These are phyloP conservation scores for Sclerotiophoma versabilis DNA, from an alignment of 2,329 filamentous ascomycete genomes.

Conservation along the genomic window DNA sequence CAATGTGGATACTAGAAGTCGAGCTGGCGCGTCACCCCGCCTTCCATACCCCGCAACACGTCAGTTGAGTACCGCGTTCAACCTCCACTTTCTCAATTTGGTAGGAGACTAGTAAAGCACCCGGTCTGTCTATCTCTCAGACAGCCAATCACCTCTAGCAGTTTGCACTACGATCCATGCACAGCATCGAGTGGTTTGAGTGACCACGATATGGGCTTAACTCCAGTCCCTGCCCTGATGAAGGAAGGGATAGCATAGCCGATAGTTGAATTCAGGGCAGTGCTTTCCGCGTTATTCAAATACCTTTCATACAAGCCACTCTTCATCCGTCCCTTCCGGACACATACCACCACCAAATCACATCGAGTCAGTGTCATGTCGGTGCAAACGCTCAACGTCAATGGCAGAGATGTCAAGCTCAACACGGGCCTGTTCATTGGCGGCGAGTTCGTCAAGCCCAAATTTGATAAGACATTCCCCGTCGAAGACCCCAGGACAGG, in stretches of 20 bases:
- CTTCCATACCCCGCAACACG: slow-evolving; percentile 5
- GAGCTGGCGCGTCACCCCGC: not conserved
- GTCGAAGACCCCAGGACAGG: slow-evolving; percentile 25
- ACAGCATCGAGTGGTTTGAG: not conserved
- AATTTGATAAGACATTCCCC: slow-evolving; percentile 17
- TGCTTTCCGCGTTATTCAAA: not conserved
- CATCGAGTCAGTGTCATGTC: not conserved
- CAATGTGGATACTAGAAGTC: slow-evolving; percentile 4
- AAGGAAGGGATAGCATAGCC: slow-evolving; percentile 3
- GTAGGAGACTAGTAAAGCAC: not conserved
- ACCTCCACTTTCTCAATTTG: slow-evolving; percentile 7
- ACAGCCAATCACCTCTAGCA: not conserved
- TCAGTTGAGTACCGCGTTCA: slow-evolving; percentile 6
- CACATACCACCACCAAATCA: not conserved
- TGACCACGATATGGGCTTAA: not conserved
- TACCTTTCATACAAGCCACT: not conserved
- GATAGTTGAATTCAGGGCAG: not conserved
- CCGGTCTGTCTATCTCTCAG: not conserved
- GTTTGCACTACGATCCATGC: not conserved
- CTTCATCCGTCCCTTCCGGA: not conserved
- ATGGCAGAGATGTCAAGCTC: slow-evolving; percentile 13
- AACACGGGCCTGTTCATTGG: slow-evolving; percentile 54
- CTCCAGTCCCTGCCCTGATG: not conserved
- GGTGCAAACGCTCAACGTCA: slow-evolving; percentile 15
- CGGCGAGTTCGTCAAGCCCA: slow-evolving; percentile 52